Evolutionary conservation across 2,329 filamentous ascomycete species (phyloP).

Genomic region (Trichocomaceae sp.): DNA sequence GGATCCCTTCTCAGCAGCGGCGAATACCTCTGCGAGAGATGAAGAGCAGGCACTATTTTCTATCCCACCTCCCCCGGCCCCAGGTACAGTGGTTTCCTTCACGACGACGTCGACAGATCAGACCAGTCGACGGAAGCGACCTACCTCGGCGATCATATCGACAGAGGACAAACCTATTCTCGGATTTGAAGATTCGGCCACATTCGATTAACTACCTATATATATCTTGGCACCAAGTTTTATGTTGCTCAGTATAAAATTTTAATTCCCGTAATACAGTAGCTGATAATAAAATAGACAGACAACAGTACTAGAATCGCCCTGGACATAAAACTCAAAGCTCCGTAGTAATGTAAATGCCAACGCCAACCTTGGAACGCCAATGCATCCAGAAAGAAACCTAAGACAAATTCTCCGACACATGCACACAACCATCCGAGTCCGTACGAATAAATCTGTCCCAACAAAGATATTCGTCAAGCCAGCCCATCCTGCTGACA

Average conservation of each 20-base stretch:
- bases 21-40: conserved; percentile 20
- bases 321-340: too few species aligned
- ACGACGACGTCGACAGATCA: conserved; percentile 3
- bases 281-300: background rate
- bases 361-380: background rate
- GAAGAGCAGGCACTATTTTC: conserved; percentile 57
- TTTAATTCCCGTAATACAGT: conserved; percentile 2
- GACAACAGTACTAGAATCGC: background rate
- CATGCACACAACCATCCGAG: too few species aligned
- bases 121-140: conserved; percentile 53
- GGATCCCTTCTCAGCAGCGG: conserved; percentile 10
- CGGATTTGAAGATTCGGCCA: conserved; percentile 12
- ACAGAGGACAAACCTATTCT: conserved; percentile 21
- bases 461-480: too few species aligned
- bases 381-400: background rate
- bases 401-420: too few species aligned
- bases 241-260: background rate
- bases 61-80: conserved; percentile 61
- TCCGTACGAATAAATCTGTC: too few species aligned
- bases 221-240: background rate
- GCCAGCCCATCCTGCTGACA: too few species aligned
- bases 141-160: conserved; percentile 47
- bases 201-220: conserved; percentile 5
- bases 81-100: conserved; percentile 43
- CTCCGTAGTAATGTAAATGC: too few species aligned